Conservation (phyloP, 257 asterid species). For the Euphrasia confusa region DNA sequence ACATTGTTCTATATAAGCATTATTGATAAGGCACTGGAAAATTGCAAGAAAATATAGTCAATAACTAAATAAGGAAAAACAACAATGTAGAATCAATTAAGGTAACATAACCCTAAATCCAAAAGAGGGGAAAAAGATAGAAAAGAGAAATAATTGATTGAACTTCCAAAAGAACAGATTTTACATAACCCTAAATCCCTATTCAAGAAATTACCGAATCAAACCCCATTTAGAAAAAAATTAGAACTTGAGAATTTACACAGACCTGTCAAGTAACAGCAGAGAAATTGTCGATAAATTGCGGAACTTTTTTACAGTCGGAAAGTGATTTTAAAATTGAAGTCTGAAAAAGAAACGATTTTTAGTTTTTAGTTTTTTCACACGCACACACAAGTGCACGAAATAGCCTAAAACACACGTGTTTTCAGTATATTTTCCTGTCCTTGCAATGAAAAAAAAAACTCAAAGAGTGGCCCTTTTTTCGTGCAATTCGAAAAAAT, state of each 20-base stretch:
- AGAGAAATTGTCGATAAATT: slow-evolving; percentile 13
- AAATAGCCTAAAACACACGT: too few relatives aligned
- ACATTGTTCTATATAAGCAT: too few relatives aligned
- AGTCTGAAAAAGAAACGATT: neutral
- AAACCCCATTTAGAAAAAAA: slow-evolving; percentile 13
- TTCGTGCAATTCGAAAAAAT: too few relatives aligned
- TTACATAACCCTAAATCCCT: slow-evolving; percentile 15
- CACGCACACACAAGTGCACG: too few relatives aligned
- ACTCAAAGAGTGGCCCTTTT: too few relatives aligned
- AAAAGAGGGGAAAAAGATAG: neutral
- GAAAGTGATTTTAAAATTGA: slow-evolving; percentile 5
- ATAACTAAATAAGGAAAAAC: neutral
- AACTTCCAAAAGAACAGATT: neutral
- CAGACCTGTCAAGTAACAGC: slow-evolving; percentile 24
- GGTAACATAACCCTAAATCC: neutral
- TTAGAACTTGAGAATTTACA: slow-evolving; percentile 14
- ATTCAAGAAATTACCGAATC: slow-evolving; percentile 14
- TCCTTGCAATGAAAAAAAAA: too few relatives aligned
- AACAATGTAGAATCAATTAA: neutral
- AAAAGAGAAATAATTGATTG: neutral
- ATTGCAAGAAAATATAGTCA: too few relatives aligned
- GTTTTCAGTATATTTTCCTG: too few relatives aligned
- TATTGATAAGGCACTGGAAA: too few relatives aligned
- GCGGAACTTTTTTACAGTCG: slow-evolving; percentile 19
- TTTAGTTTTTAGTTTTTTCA: neutral